Evolutionary conservation across 1,284 basidiomycete species (phyloP).

Genomic region (Austroboletus niveus): DNA sequence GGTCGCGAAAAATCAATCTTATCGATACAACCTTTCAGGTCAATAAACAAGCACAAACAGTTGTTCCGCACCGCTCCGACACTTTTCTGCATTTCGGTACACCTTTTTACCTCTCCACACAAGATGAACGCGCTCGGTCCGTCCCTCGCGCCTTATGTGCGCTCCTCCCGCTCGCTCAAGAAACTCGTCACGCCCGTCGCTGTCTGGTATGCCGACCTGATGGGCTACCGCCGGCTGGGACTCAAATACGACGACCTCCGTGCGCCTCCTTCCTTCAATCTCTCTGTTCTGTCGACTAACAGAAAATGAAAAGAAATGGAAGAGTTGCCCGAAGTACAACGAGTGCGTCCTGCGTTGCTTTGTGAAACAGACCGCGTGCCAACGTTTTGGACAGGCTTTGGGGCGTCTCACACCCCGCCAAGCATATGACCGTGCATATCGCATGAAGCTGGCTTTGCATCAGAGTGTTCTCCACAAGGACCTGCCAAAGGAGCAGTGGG

Average conservation of each 20-base stretch:
- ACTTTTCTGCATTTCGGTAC: too few relatives aligned
- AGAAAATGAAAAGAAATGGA: slow-evolving; percentile 63
- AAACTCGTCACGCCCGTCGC: slow-evolving; percentile 78
- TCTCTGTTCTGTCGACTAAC: neutral
- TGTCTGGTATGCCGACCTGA: slow-evolving; percentile 77
- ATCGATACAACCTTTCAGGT: slow-evolving; percentile 7
- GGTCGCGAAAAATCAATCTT: slow-evolving; percentile 16
- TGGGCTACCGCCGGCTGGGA: slow-evolving; percentile 88
- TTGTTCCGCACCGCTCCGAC: slow-evolving; percentile 19
- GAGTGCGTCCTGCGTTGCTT: slow-evolving; percentile 49
- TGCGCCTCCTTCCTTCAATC: slow-evolving; percentile 40
- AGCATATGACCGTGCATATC: slow-evolving; percentile 89
- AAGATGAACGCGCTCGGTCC: slow-evolving; percentile 69
- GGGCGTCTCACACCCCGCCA: slow-evolving; percentile 78
- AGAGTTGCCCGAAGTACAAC: slow-evolving; percentile 83
- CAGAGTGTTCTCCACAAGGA: slow-evolving; percentile 82
- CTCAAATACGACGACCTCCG: slow-evolving; percentile 94
- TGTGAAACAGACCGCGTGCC: neutral
- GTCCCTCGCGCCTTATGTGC: slow-evolving; percentile 79
- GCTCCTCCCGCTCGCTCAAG: slow-evolving; percentile 65
- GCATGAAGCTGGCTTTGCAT: slow-evolving; percentile 73
- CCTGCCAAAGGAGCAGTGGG: slow-evolving; percentile 87
- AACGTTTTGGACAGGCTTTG: slow-evolving; percentile 60
- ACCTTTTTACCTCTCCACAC: neutral
- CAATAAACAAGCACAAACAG: slow-evolving; percentile 37